These are phyloP conservation scores for Chlorella ohadii DNA, from an alignment of 139 green algal genomes.

Conservation along the genomic window DNA sequence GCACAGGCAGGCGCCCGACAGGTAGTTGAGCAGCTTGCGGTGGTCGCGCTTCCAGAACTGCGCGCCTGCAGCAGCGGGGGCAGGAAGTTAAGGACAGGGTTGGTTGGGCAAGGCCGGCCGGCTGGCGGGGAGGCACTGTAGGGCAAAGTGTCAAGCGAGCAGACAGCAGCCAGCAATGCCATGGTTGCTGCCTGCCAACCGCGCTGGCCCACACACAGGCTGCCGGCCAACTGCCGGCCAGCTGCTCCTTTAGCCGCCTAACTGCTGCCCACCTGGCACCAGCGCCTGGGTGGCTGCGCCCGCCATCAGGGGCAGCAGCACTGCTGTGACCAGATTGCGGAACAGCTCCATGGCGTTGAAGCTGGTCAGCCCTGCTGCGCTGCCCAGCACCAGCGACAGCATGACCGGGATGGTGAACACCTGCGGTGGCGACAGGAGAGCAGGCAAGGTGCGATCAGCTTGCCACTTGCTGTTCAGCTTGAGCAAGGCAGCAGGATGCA, in stretches of 20 bases:
- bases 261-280: conserved; percentile 42
- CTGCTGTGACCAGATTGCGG: conserved; percentile 64
- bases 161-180: too few relatives aligned
- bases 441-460: too few relatives aligned
- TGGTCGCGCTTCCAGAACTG: conserved; percentile 43
- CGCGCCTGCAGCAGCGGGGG: conserved; percentile 42
- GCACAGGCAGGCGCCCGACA: conserved; percentile 61
- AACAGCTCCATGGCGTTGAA: conserved; percentile 62
- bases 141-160: too few relatives aligned
- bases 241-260: too few relatives aligned
- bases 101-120: not conserved
- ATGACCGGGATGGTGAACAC: conserved; percentile 78
- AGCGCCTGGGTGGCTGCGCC: conserved; percentile 55
- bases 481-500: not conserved
- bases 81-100: not conserved
- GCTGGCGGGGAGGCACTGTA: not conserved
- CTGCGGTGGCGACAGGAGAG: not conserved
- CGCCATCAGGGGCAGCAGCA: conserved; percentile 68
- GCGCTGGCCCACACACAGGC: too few relatives aligned
- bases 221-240: too few relatives aligned
- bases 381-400: conserved; percentile 62
- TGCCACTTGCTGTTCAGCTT: too few relatives aligned
- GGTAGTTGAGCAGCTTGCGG: conserved; percentile 55
- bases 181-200: too few relatives aligned
- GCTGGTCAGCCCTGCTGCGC: conserved; percentile 5